Percentiles rank a stretch among this genome's conserved stretches.
These are phyloP conservation scores for Chlorella sp. DNA, from an alignment of 139 green algal genomes.

Conservation along the genomic window DNA sequence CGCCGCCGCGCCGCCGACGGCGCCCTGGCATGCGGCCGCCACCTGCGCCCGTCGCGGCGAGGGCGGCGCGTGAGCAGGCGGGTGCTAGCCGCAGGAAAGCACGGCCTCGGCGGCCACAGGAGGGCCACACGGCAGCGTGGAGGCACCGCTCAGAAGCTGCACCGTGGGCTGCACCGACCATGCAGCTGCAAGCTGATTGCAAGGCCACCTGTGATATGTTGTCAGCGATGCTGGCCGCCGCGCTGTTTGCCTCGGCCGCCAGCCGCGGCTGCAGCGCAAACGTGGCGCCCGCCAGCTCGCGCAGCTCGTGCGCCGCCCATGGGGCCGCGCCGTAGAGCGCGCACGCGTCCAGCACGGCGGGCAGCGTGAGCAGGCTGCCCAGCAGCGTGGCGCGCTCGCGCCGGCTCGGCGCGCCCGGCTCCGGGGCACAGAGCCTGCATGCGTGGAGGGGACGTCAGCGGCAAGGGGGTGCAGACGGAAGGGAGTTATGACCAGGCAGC, in stretches of 20 bases:
- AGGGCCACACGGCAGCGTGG: too few species aligned
- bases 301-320: neutral
- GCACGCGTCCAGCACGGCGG: slow-evolving; percentile 22
- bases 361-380: slow-evolving; percentile 12
- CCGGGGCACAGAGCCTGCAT: slow-evolving; percentile 20
- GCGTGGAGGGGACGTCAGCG: neutral
- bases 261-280: slow-evolving; percentile 69
- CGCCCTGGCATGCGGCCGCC: slow-evolving; percentile 16
- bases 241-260: slow-evolving; percentile 36
- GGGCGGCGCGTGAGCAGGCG: too few species aligned
- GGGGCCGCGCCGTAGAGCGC: slow-evolving; percentile 8
- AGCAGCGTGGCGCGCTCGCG: slow-evolving; percentile 22
- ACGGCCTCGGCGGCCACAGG: too few species aligned
- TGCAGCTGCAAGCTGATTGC: too few species aligned
- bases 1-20: neutral
- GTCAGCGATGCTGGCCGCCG: slow-evolving; percentile 37
- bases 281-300: neutral
- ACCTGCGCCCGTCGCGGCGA: too few species aligned
- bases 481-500: neutral
- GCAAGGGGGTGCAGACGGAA: neutral
- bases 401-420: neutral
- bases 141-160: too few species aligned
- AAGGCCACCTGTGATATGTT: too few species aligned
- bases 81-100: too few species aligned
- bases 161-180: too few species aligned